Base-by-base conservation (phyloP, 1,284 basidiomycete genomes). In the Chiua sp. region DNA sequence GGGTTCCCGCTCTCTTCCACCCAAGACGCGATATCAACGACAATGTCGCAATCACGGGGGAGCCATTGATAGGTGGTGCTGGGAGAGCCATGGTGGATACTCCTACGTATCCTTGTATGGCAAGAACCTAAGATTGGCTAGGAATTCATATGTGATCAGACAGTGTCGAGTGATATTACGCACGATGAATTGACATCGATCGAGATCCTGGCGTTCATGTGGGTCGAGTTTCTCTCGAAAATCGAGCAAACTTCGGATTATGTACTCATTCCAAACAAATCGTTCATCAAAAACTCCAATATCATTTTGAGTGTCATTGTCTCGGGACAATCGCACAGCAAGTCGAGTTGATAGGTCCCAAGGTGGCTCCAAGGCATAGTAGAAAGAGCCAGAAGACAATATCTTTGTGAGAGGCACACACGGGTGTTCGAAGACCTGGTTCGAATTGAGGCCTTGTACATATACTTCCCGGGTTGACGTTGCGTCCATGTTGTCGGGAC, bases 1-100 rank as follows among this genome's bases (percentile, higher is more conserved):
- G 87, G 22, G 98, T 98, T 3, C 98, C 98, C 22, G 98, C 97
- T 63, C 96, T 85, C 76, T 96, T 97, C 88, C 93, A 97, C 37
- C 96, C 92, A 11, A 99, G 81, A 30, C 97, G 83, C 12, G 92
- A 94, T 56, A 98, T 91, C 59, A 98, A 77, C 4, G 90, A 87
- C 20, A 97, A 76, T 2, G 90, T 90, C 15, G 87, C 88, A 59
- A 90, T 77, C 47, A 81, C 80, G 20, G 87, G 90, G 49, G 82
- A 72, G 12, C 88, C 90, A 70, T 88, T 83, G 28, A 85, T 88
- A 51, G 89, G 91, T 28, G 87, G 92, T 32, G 85, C 85, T 47
- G 90, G 88, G 30, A 93, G 77, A 23, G 86, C 85, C 77, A 89
- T 87, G 4, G 84, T 87, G 71, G 82, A 90, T 50, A 86, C 79